Evolutionary conservation across 2,329 filamentous ascomycete genomes (phyloP).

Genomic region (Pseudocercospora pini-densiflorae): DNA sequence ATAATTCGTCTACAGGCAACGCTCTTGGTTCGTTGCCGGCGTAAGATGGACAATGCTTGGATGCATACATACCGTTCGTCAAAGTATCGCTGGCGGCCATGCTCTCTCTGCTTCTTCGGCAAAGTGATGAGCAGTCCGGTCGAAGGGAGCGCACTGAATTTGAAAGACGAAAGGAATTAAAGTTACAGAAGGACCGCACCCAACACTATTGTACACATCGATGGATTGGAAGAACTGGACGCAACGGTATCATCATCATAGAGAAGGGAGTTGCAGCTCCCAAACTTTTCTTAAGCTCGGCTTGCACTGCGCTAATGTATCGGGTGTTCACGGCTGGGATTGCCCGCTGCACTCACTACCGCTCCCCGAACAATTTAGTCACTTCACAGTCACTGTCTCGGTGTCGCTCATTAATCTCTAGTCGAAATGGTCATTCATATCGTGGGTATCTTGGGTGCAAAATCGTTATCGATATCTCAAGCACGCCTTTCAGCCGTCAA

Average conservation of each 20-base stretch:
- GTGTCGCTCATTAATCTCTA: not conserved
- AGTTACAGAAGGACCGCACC: not conserved
- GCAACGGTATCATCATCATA: not conserved
- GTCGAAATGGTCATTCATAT: conserved; percentile 3
- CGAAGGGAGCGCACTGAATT: not conserved
- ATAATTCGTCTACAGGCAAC: too few relatives aligned
- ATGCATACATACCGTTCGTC: conserved; percentile 19
- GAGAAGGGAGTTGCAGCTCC: not conserved
- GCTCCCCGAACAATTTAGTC: not conserved
- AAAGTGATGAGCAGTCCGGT: not conserved
- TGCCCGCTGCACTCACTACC: not conserved
- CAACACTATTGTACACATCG: not conserved
- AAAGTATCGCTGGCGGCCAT: conserved; percentile 25
- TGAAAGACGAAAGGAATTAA: not conserved
- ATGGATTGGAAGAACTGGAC: not conserved
- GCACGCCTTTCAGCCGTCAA: not conserved
- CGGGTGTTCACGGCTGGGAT: not conserved
- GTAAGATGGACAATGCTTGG: not conserved
- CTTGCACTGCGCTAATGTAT: not conserved
- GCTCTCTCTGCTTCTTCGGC: not conserved
- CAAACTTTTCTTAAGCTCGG: not conserved
- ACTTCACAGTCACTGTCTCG: not conserved
- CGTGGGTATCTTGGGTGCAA: not conserved
- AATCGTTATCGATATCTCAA: not conserved
- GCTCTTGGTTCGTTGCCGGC: not conserved